Conservation (phyloP, 208 protist genomes). For the Angomonas deanei region DNA sequence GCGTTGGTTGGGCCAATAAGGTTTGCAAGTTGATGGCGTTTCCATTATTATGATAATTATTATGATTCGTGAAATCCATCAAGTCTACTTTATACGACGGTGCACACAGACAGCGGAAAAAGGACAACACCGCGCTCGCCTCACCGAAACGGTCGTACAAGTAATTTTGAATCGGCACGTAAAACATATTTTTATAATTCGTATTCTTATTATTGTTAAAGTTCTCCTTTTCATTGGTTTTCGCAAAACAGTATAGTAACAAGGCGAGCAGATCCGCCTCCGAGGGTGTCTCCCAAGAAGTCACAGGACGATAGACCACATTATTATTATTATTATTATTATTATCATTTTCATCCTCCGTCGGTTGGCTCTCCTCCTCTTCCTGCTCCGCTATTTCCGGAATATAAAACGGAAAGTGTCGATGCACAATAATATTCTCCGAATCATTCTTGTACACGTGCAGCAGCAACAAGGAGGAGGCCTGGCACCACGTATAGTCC, state of each 20-base stretch:
- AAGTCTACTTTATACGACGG: too few relatives aligned
- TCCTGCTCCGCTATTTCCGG: neutral
- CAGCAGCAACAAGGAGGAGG: neutral
- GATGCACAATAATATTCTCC: neutral
- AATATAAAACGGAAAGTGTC: neutral
- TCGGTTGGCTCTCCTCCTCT: neutral
- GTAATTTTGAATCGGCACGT: constrained; percentile 26
- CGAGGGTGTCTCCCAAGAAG: constrained; percentile 68
- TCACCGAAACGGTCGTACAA: constrained; percentile 53
- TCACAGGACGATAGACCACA: constrained; percentile 9
- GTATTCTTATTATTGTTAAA: too few relatives aligned
- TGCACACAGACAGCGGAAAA: constrained; percentile 40
- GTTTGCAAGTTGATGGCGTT: too few relatives aligned
- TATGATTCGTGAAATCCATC: too few relatives aligned
- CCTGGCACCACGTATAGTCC: neutral
- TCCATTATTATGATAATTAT: too few relatives aligned
- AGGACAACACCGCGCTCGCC: constrained; percentile 27
- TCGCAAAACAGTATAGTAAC: constrained; percentile 47
- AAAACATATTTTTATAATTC: too few relatives aligned
- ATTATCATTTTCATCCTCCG: neutral
- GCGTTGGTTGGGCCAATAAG: too few relatives aligned
- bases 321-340: too few relatives aligned
- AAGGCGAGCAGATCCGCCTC: constrained; percentile 82
- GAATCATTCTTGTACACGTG: neutral
- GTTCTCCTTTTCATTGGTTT: constrained; percentile 24